A percentile compares a stretch with the other conserved stretches of the same genome.
Evolutionary conservation across 495 filamentous ascomycete species (phyloP).

Genomic region (Bacidia gigantensis): DNA sequence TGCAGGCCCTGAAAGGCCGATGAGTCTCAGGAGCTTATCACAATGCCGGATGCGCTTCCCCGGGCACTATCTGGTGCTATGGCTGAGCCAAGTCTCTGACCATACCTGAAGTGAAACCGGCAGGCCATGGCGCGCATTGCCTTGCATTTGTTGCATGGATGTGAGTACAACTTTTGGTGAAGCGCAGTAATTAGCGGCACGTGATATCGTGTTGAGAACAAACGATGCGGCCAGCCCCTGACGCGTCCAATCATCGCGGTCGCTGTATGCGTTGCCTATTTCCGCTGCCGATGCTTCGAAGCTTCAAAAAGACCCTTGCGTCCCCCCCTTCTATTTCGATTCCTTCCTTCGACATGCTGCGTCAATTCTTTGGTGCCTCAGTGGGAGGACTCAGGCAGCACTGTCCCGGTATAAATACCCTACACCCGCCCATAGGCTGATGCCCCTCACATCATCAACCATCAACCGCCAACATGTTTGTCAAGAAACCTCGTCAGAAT

Average conservation of each 20-base stretch:
- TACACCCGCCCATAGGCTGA: neutral
- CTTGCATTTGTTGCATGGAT: neutral
- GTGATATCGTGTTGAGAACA: constrained; percentile 1
- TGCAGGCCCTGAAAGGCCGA: neutral
- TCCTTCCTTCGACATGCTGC: constrained; percentile 2
- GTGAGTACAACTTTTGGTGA: neutral
- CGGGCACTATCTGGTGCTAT: neutral
- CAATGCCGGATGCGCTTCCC: neutral
- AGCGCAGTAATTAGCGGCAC: neutral
- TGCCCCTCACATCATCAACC: neutral
- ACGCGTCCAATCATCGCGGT: neutral
- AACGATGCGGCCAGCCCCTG: neutral
- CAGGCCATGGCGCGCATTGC: neutral
- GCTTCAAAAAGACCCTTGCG: neutral
- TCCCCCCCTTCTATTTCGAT: neutral
- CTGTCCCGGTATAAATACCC: constrained; percentile 1
- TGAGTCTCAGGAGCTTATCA: neutral
- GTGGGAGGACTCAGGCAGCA: constrained; percentile 3
- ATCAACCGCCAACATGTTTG: neutral
- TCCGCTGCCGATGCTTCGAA: neutral
- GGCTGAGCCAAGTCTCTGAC: neutral
- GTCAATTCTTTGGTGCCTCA: constrained; percentile 1
- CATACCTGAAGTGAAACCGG: neutral
- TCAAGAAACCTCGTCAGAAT: constrained; percentile 8
- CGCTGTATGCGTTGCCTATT: neutral